These are phyloP conservation scores for Colletotrichum tabaci DNA, from an alignment of 2,329 filamentous ascomycete species.

Conservation along the genomic window DNA sequence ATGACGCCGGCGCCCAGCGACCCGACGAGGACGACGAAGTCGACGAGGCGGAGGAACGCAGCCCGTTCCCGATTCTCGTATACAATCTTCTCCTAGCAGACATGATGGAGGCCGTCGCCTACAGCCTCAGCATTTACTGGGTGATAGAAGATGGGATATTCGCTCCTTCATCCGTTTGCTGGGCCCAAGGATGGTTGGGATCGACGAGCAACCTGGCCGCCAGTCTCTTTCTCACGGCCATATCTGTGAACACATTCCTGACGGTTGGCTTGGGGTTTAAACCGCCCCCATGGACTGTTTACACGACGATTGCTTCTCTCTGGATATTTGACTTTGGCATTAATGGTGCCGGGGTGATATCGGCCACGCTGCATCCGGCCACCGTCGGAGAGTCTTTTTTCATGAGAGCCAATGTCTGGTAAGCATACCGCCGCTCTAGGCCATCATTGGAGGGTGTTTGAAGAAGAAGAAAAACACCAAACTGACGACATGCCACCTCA, in stretches of 20 bases:
- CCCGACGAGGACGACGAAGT: not conserved
- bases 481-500: not conserved
- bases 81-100: slow-evolving; percentile 73
- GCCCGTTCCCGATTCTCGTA: slow-evolving; percentile 73
- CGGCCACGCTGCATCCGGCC: slow-evolving; percentile 2
- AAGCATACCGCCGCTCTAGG: not conserved
- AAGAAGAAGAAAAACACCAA: not conserved
- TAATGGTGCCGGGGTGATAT: slow-evolving; percentile 23
- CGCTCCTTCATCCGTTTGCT: slow-evolving; percentile 64
- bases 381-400: slow-evolving; percentile 32
- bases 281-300: slow-evolving; percentile 61
- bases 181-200: slow-evolving; percentile 70
- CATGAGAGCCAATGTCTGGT: slow-evolving; percentile 40
- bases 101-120: slow-evolving; percentile 69
- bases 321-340: slow-evolving; percentile 61
- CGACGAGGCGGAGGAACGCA: slow-evolving; percentile 45
- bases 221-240: slow-evolving; percentile 70
- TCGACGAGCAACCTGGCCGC: slow-evolving; percentile 70
- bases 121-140: slow-evolving; percentile 69
- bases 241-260: slow-evolving; percentile 71
- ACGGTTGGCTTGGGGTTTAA: slow-evolving; percentile 66
- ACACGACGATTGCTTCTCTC: slow-evolving; percentile 56
- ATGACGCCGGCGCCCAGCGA: not conserved
- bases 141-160: slow-evolving; percentile 62
- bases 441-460: no score